These are phyloP conservation scores for Adansonia gregorii DNA, from an alignment of 441 rosid genomes.

Conservation along the genomic window DNA sequence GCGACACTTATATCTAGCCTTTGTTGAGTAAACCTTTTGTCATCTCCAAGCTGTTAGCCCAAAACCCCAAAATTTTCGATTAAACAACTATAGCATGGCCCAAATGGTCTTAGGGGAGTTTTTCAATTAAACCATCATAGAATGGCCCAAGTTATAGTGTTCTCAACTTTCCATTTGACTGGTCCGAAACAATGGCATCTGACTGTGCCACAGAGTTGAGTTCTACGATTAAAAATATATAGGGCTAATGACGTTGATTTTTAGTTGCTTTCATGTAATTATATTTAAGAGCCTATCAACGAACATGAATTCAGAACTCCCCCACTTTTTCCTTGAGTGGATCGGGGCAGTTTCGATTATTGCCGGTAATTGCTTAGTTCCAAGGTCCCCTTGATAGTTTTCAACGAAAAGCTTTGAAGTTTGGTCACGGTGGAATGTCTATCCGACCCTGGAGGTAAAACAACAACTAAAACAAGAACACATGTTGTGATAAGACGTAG, in stretches of 20 bases:
- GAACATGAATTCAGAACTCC: too few species aligned
- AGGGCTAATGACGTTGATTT: neutral
- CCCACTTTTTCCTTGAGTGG: too few species aligned
- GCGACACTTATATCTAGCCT: too few species aligned
- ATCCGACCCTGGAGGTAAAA: neutral
- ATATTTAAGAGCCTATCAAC: neutral
- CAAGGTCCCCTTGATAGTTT: neutral
- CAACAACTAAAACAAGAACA: too few species aligned
- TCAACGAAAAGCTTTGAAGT: neutral
- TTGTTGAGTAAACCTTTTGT: too few species aligned
- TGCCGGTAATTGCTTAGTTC: neutral
- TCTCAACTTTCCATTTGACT: neutral
- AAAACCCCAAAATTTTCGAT: neutral
- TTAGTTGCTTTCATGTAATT: neutral
- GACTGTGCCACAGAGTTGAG: neutral
- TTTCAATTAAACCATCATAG: too few species aligned
- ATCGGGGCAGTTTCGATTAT: too few species aligned
- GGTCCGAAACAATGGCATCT: neutral
- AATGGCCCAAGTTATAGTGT: neutral
- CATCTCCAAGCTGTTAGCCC: neutral
- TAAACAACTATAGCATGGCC: too few species aligned
- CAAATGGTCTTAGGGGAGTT: slow-evolving; percentile 41
- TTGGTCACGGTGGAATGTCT: neutral
- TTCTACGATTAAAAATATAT: neutral
- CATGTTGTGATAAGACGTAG: too few species aligned